Percentiles rank a stretch among this genome's conserved stretches.
Evolutionary conservation across 2,329 filamentous ascomycete genomes (phyloP).

Genomic region (Fusarium tricinctum): DNA sequence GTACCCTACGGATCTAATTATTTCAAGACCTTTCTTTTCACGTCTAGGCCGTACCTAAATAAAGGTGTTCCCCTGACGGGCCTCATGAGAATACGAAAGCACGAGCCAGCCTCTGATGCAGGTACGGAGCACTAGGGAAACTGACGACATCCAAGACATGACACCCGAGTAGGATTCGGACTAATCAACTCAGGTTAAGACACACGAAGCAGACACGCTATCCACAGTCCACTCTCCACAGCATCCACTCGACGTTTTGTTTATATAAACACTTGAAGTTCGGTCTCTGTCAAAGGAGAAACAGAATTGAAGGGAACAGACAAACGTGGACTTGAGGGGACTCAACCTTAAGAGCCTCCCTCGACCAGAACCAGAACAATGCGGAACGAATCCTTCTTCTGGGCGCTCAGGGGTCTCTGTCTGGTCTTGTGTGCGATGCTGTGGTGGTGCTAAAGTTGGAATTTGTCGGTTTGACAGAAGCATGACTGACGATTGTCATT

Average conservation of each 20-base stretch:
- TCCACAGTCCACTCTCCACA: slow-evolving; percentile 7
- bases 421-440: background rate
- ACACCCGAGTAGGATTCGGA: slow-evolving; percentile 18
- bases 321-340: slow-evolving; percentile 12
- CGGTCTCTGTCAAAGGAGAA: too few relatives aligned
- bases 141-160: slow-evolving; percentile 25
- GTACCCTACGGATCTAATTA: too few relatives aligned
- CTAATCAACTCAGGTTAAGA: slow-evolving; percentile 6
- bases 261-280: slow-evolving; percentile 14
- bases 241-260: slow-evolving; percentile 2
- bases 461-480: background rate
- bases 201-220: slow-evolving; percentile 18
- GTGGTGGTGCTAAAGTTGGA: slow-evolving; percentile 12
- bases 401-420: background rate
- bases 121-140: slow-evolving; percentile 38
- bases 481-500: slow-evolving; percentile 1
- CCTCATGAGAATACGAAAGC: slow-evolving; percentile 46
- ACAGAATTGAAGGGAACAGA: slow-evolving; percentile 12
- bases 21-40: background rate
- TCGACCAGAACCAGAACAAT: background rate
- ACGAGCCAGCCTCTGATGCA: slow-evolving; percentile 48
- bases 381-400: background rate
- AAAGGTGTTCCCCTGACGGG: slow-evolving; percentile 39
- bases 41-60: slow-evolving; percentile 6
- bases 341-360: background rate